phyloP scores from a whole-genome alignment of 139 green algal genomes.

The Axilococcus clingmanii region DNA sequence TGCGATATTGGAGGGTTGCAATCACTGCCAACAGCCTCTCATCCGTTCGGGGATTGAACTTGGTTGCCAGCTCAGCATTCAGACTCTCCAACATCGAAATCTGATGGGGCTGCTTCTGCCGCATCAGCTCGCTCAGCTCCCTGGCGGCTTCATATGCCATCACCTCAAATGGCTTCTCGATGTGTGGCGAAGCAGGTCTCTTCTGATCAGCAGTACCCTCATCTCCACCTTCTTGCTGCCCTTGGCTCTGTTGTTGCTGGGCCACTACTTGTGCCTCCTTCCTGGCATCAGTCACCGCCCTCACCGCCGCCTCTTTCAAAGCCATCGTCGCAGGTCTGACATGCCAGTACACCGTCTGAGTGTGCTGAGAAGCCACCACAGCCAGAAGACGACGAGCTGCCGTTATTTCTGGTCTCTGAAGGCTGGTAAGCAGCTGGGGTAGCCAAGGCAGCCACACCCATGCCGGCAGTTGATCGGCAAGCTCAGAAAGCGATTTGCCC shows the following conservation, averaged over 20 bases:
- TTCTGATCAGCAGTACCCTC: not conserved
- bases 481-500: conserved; percentile 23
- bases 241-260: not conserved
- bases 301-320: conserved; percentile 51
- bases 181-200: conserved; percentile 17
- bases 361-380: conserved; percentile 26
- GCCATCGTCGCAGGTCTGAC: conserved; percentile 75
- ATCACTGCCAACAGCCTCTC: conserved; percentile 92
- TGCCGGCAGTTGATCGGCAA: conserved; percentile 45
- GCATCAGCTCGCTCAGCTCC: conserved; percentile 67
- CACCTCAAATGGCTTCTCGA: conserved; percentile 46
- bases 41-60: conserved; percentile 76
- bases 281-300: conserved; percentile 29
- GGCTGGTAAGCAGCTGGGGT: conserved; percentile 77
- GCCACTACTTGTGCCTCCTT: not conserved
- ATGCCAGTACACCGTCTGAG: conserved; percentile 85
- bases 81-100: conserved; percentile 34
- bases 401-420: conserved; percentile 68
- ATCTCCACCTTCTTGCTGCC: not conserved
- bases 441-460: conserved; percentile 91
- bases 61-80: conserved; percentile 30
- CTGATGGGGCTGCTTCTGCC: conserved; percentile 20
- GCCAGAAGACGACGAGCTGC: conserved; percentile 46
- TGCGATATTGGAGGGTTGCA: conserved; percentile 84
- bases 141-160: conserved; percentile 26